Conservation (phyloP, 176 grass and related monocot genomes). For the Metroxylon sagu region DNA sequence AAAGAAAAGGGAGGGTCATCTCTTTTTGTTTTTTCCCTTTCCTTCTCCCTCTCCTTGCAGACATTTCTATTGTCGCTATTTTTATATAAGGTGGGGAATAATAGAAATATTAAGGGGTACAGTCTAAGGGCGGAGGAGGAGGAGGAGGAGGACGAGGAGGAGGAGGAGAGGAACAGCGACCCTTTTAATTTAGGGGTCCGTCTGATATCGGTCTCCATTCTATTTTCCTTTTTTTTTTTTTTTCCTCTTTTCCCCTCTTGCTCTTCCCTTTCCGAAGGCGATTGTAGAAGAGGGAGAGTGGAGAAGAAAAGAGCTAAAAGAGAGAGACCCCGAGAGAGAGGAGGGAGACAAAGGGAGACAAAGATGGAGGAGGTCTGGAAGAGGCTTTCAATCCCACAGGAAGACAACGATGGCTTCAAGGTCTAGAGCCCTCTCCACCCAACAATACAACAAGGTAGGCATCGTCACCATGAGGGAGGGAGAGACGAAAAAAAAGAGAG, state of each 20-base stretch:
- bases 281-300: slow-evolving; percentile 57
- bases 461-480: no score
- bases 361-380: slow-evolving; percentile 29
- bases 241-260: slow-evolving; percentile 25
- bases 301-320: slow-evolving; percentile 42
- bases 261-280: slow-evolving; percentile 90
- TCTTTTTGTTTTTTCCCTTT: slow-evolving; percentile 14
- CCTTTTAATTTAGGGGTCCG: slow-evolving; percentile 42
- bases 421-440: slow-evolving; percentile 25
- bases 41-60: slow-evolving; percentile 6
- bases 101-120: slow-evolving; percentile 13
- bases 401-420: slow-evolving; percentile 82
- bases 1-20: slow-evolving; percentile 52
- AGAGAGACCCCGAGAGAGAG: slow-evolving; percentile 32
- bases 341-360: slow-evolving; percentile 33
- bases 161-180: slow-evolving; percentile 51
- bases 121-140: slow-evolving; percentile 14
- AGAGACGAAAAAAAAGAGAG: no score
- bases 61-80: slow-evolving; percentile 25
- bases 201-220: slow-evolving; percentile 50
- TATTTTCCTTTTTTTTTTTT: slow-evolving; percentile 42
- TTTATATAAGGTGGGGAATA: slow-evolving; percentile 27
- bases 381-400: slow-evolving; percentile 49
- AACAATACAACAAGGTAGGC: background rate
- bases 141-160: slow-evolving; percentile 40